Evolutionary conservation across 805 yeast species (phyloP).

Genomic region (Saturnispora zaruensis): DNA sequence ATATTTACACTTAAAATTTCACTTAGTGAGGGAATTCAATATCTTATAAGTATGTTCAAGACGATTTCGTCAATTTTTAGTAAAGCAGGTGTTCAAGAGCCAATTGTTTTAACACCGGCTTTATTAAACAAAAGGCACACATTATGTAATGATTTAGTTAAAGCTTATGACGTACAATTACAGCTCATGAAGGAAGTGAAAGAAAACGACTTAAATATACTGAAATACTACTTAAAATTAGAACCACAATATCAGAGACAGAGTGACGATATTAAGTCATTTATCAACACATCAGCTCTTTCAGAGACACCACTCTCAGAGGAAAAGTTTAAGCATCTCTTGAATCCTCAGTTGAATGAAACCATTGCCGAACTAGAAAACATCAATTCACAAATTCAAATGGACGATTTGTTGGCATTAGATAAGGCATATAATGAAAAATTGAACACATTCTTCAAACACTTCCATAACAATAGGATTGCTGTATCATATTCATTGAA

Average conservation of each 20-base stretch:
- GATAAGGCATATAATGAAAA: slow-evolving; percentile 15
- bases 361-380: slow-evolving; percentile 11
- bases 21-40: background rate
- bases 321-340: slow-evolving; percentile 4
- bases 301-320: slow-evolving; percentile 3
- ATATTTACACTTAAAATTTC: background rate
- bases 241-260: slow-evolving; percentile 1
- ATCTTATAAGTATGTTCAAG: slow-evolving; percentile 9
- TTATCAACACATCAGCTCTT: background rate
- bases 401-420: slow-evolving; percentile 16
- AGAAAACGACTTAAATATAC: background rate
- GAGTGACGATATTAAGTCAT: background rate
- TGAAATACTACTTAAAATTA: slow-evolving; percentile 10
- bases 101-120: slow-evolving; percentile 11
- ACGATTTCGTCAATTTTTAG: slow-evolving; percentile 7
- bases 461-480: slow-evolving; percentile 21
- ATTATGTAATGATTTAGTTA: slow-evolving; percentile 6
- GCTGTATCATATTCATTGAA: slow-evolving; percentile 21
- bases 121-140: slow-evolving; percentile 8
- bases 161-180: slow-evolving; percentile 13
- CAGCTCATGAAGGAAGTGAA: background rate
- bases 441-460: slow-evolving; percentile 19
- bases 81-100: background rate
- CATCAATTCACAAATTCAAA: slow-evolving; percentile 9
- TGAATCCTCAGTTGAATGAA: slow-evolving; percentile 9